phyloP scores from a whole-genome alignment of 495 filamentous ascomycete genomes.

The Staphylotrichum tortipilum region DNA sequence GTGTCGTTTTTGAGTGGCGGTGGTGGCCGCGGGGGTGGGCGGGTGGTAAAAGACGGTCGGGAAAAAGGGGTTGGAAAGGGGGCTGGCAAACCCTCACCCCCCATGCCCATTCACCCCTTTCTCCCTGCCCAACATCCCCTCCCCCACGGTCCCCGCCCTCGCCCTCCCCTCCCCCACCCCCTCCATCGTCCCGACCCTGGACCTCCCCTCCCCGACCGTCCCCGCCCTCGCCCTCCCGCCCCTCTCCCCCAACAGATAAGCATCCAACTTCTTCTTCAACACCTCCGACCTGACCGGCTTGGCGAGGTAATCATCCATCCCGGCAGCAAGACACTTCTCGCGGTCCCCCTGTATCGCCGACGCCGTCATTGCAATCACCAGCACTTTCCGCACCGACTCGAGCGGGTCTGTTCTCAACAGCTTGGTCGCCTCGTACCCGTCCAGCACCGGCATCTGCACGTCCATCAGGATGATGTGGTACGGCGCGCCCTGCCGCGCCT shows the following conservation, averaged over 20 bases:
- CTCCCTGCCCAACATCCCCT: too few species aligned
- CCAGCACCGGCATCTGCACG: conserved; percentile 87
- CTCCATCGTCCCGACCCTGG: too few species aligned
- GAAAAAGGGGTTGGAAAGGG: too few species aligned
- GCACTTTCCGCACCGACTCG: conserved; percentile 61
- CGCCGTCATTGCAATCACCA: conserved; percentile 92
- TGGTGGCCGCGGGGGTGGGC: not conserved
- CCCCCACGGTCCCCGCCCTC: too few species aligned
- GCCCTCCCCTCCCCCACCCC: too few species aligned
- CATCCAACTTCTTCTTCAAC: conserved; percentile 66
- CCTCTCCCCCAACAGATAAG: conserved; percentile 44
- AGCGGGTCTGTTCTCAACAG: conserved; percentile 66
- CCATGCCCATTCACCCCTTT: too few species aligned
- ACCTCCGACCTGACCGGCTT: conserved; percentile 75
- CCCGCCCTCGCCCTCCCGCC: too few species aligned
- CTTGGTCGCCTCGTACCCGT: conserved; percentile 88
- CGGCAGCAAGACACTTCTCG: conserved; percentile 83
- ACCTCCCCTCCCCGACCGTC: too few species aligned
- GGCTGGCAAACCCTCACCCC: too few species aligned
- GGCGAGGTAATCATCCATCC: conserved; percentile 93
- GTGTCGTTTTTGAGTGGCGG: too few species aligned
- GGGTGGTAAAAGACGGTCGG: not conserved
- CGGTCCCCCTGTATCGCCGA: conserved; percentile 84
- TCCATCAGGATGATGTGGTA: conserved; percentile 87
- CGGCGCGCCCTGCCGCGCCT: conserved; percentile 57